phyloP scores from a whole-genome alignment of 2,329 filamentous ascomycete species.

The Penicillium sp. region DNA sequence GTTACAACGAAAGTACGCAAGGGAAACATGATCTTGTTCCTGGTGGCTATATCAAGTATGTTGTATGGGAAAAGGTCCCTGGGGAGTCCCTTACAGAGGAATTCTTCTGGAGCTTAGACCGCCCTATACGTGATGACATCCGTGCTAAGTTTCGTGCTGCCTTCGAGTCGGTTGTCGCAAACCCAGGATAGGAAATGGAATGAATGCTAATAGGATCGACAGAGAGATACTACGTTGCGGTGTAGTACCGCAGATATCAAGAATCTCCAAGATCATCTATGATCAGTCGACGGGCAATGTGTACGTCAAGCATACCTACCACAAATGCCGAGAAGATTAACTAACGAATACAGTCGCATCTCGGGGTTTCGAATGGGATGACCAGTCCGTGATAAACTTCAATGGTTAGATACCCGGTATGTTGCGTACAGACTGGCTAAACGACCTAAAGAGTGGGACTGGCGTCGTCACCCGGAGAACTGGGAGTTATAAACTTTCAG shows the following conservation, averaged over 20 bases:
- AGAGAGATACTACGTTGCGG: constrained; percentile 17
- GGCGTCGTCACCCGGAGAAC: constrained; percentile 11
- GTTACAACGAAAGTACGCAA: constrained; percentile 15
- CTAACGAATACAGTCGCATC: constrained; percentile 8
- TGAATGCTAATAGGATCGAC: constrained; percentile 8
- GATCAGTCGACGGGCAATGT: constrained; percentile 17
- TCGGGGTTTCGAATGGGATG: constrained; percentile 16
- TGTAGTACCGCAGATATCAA: constrained; percentile 3
- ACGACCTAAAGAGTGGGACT: constrained; percentile 8
- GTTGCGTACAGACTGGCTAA: constrained; percentile 13
- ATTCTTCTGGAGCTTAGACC: constrained; percentile 19
- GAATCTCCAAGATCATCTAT: constrained; percentile 20
- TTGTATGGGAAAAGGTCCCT: constrained; percentile 20
- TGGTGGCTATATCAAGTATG: constrained; percentile 16
- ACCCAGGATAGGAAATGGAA: constrained; percentile 3
- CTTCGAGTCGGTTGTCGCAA: constrained; percentile 18
- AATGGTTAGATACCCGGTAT: constrained; percentile 16
- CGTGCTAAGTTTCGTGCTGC: constrained; percentile 17
- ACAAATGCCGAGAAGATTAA: constrained; percentile 9
- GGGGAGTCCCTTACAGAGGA: constrained; percentile 14
- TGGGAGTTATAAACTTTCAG: constrained; percentile 9
- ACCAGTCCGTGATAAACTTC: constrained; percentile 13
- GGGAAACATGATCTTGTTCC: constrained; percentile 15
- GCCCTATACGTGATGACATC: constrained; percentile 11
- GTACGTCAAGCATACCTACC: constrained; percentile 10